phyloP scores from a whole-genome alignment of 257 asterid genomes.

The Salvia miltiorrhiza region DNA sequence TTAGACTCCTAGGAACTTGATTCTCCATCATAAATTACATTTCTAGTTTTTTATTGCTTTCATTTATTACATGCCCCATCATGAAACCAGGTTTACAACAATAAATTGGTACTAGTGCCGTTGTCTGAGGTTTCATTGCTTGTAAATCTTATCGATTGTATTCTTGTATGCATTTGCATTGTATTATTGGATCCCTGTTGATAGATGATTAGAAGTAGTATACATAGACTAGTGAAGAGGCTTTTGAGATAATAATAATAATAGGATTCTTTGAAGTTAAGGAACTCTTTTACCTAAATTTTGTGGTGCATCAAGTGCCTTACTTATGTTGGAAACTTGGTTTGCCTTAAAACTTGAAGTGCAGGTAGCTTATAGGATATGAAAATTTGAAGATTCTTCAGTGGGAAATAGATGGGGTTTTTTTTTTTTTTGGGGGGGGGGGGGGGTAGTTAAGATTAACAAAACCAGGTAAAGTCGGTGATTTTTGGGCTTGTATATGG shows the following conservation, averaged over 20 bases:
- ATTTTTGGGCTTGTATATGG: neutral
- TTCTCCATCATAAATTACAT: neutral
- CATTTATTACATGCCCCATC: neutral
- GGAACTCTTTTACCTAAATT: neutral
- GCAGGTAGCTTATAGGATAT: neutral
- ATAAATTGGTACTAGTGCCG: neutral
- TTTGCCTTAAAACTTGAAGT: slow-evolving; percentile 3
- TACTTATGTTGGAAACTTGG: neutral
- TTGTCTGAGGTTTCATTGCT: neutral
- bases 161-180: neutral
- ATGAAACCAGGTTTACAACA: neutral
- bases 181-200: neutral
- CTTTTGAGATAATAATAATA: neutral
- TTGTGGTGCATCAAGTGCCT: neutral
- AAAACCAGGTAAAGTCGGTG: neutral
- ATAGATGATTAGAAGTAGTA: slow-evolving; percentile 2
- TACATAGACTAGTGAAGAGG: neutral
- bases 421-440: neutral
- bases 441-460: neutral
- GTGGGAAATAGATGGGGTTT: neutral
- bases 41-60: neutral
- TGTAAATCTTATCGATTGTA: neutral
- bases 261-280: slow-evolving; percentile 7
- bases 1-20: neutral
- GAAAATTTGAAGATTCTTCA: neutral